Evolutionary conservation across 257 asterid species (phyloP), one percentile per base, ranked within the genome.

Genomic region (Ajuga chamaepitys): DNA sequence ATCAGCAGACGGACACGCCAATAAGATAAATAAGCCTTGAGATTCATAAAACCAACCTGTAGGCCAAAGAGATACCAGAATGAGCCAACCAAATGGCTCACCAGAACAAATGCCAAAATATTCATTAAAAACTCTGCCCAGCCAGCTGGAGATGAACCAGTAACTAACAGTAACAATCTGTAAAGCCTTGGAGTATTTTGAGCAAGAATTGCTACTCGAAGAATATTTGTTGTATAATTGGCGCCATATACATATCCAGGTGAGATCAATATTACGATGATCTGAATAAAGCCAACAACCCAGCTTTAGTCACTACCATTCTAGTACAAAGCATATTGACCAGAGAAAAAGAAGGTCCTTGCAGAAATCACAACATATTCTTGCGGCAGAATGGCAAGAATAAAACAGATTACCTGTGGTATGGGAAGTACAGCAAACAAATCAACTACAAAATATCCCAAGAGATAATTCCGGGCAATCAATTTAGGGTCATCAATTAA

Each of bases 41-140:
- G 18, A 34, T 34, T 5, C 34, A 42, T 18, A 12, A 40, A 8
- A 14, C 9, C 0, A 30, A 89, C 97, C 95, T 89, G 95, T 71
- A 89, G 73, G 60, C 91, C 95, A 18, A 89, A 80, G 71, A 90
- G 96, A 74, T 90, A 90, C 97, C 95, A 90, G 71, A 95, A 85
- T 10, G 95, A 85, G 64, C 97, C 97, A 59, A 90, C 90, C 34
- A 87, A 90, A 40, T 90, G 97, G 75, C 97, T 79, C 12, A 90
- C 85, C 80, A 87, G 67, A 58, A 90, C 61, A 70, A 74, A 83
- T 1, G 78, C 83, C 54, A 90, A 88, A 67, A 85, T 89, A 76
- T 90, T 87, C 67, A 83, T 77, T 60, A 90, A 59, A 35, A 90
- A 90, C 67, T 87, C 85, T 13, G 95, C 82, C 97, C 97, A 90